A percentile compares a stretch with the other conserved stretches of the same genome.
Evolutionary conservation across 768 basidiomycete genomes (phyloP).

Genomic region (Austroboletus eburneus): DNA sequence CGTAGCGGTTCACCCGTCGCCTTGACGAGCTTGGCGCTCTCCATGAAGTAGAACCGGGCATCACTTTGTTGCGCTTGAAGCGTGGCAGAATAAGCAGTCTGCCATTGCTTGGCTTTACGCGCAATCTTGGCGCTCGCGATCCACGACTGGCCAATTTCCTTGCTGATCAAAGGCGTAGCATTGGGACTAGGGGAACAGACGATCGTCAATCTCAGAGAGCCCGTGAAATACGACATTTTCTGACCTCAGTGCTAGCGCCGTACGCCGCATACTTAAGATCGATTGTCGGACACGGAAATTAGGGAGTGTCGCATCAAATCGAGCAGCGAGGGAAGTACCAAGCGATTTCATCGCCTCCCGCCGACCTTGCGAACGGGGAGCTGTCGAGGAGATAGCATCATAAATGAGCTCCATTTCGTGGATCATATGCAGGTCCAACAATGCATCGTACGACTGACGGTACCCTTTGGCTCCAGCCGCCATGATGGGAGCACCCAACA

Average conservation of each 20-base stretch:
- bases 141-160: constrained; percentile 83
- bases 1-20: constrained; percentile 75
- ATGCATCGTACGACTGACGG: constrained; percentile 80
- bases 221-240: constrained; percentile 16
- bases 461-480: constrained; percentile 81
- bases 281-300: constrained; percentile 88
- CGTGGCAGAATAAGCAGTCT: constrained; percentile 94
- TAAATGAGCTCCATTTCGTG: constrained; percentile 80
- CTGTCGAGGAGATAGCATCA: constrained; percentile 37
- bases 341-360: constrained; percentile 39
- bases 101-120: constrained; percentile 90
- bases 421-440: constrained; percentile 78
- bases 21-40: constrained; percentile 84
- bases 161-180: constrained; percentile 37
- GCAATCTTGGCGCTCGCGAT: constrained; percentile 93
- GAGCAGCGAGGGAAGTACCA: constrained; percentile 45
- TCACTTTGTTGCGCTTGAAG: constrained; percentile 80
- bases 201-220: constrained; percentile 8
- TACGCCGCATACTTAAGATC: constrained; percentile 83
- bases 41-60: constrained; percentile 76
- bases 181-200: constrained; percentile 5
- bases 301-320: constrained; percentile 77
- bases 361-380: constrained; percentile 36
- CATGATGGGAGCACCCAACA: constrained; percentile 75
- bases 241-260: constrained; percentile 74